Base-by-base conservation (phyloP, 768 basidiomycete species). In the Strobilomyces dryophilus region DNA sequence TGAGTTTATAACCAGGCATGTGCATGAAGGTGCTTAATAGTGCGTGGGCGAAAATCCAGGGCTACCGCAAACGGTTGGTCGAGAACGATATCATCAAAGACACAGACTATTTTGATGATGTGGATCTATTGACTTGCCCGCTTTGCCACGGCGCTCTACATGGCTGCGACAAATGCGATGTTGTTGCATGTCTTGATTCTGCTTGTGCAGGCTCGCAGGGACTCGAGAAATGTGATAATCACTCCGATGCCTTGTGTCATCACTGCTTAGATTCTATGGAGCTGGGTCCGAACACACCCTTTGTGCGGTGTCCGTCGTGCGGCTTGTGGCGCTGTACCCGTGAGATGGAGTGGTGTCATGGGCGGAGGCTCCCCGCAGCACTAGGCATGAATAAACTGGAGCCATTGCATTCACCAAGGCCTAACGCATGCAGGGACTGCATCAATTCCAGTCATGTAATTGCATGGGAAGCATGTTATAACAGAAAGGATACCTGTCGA, bases 81-180 rank as follows among this genome's bases (percentile, higher is more conserved):
- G 11, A 29, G 18, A 6, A 11, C 12, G 26, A 5, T 10, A 17
- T 55, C 27, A 37, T 52, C 24, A 24, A 21, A 1, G 54, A 55
- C 9, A 24, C 35, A 4, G 36, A 15, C 3, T 21, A 35, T 8
- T 56, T 53, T 12, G 7, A 6, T 6, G 4, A 24, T 2, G 52
- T 45, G 4, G 34, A 56, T 20, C 15, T 56, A 20, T 17, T 43
- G 1, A 56, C 52, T n/a, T 56, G 55, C 27, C 47, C 52, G 6
- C 47, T 53, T 10, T 56, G 52, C 45, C 15, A 3, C 27, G 31
- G 8, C 20, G 3, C 1, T 21, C 31, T 56, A 4, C 14, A 1
- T 5, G 32, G 27, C 8, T 56, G 51, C 47, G 1, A 3, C 5
- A 4, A 27, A 9, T 50, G 49, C 27, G 24, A 45, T 6, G 17